Percentiles rank a stretch among this genome's conserved stretches.
Conservation (phyloP, 2,329 filamentous ascomycete genomes). For the Chrysosporium queenslandicum region DNA sequence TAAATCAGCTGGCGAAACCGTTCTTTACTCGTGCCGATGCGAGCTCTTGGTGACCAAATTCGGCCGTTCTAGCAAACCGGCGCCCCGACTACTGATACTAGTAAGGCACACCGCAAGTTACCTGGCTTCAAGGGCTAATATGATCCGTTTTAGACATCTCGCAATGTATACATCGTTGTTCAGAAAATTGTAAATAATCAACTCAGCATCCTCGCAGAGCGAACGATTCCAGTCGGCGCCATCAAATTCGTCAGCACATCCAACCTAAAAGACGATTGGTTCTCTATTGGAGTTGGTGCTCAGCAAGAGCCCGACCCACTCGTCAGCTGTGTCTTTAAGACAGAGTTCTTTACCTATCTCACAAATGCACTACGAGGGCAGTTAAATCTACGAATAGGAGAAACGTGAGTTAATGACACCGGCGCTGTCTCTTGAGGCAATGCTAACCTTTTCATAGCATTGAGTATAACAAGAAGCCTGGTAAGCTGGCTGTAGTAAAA, state of each 20-base stretch:
- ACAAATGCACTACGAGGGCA: conserved; percentile 67
- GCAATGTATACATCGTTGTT: conserved; percentile 79
- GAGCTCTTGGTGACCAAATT: conserved; percentile 91
- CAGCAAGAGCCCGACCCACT: conserved; percentile 89
- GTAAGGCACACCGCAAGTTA: conserved; percentile 25
- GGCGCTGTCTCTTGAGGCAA: background rate
- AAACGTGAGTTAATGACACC: conserved; percentile 41
- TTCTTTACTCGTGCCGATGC: conserved; percentile 81
- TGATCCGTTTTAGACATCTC: conserved; percentile 49
- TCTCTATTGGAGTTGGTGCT: conserved; percentile 81
- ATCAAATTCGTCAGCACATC: conserved; percentile 83
- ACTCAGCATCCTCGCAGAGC: conserved; percentile 69
- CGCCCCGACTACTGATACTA: conserved; percentile 72
- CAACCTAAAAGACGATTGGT: conserved; percentile 87
- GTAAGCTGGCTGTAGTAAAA: conserved; percentile 82
- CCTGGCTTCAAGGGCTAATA: conserved; percentile 18
- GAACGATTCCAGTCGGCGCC: conserved; percentile 69
- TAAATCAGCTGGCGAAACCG: conserved; percentile 48
- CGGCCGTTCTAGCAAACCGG: conserved; percentile 87
- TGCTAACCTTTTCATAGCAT: conserved; percentile 42
- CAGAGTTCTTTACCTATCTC: conserved; percentile 91
- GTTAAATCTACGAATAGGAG: conserved; percentile 71
- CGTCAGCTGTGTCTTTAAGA: conserved; percentile 88
- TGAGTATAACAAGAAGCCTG: conserved; percentile 96
- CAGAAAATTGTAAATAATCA: conserved; percentile 76